Evolutionary conservation across 2,329 filamentous ascomycete species (phyloP), one percentile per base, ranked within the genome.

Genomic region (Stachybotrys echinatus): DNA sequence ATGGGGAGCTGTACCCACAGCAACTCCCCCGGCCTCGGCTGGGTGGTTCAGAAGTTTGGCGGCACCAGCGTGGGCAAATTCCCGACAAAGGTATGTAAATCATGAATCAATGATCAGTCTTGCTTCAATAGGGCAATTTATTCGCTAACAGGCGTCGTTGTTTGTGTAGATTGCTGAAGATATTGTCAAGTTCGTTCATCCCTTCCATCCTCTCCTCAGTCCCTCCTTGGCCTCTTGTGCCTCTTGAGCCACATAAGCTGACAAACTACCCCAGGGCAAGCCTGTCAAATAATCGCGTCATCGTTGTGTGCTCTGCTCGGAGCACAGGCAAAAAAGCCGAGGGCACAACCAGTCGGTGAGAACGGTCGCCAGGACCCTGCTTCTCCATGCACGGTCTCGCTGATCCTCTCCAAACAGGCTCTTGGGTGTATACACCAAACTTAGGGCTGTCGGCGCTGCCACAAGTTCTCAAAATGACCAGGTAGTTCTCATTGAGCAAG

Each of bases 31-130:
- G 59, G 61, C 44, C 73, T 75, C 55, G 76, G 77, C 58, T 96
- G 91, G 92, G 79, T 95, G 23, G 88, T 96, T 47, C 91, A 96
- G 68, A 96, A 96, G 71, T 96, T 95, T 68, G 92, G 92, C 54
- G 92, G 92, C 47, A 99, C 92, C 48, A 95, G 89, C 65, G 88
- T 97, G 47, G 94, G 92, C 60, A 97, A 97, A 72, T 96, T 95
- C 62, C 86, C 92, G 48, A 79, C 82, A 58, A 86, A 87, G 71
- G 76, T 80, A 63, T 51, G 71, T 69, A 34, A 12, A 10, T 34
- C 27, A 34, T 34, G 10, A 14, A 10, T 50, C 39, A 12, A 46
- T 43, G 5, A 14, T 42, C 6, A n/a, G 23, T 21, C 12, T 45
- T 14, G 27, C 27, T 34, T 34, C 27, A 34, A 34, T 34, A 10